phyloP scores from a whole-genome alignment of 495 filamentous ascomycete species.

The Neurospora sublineolata region DNA sequence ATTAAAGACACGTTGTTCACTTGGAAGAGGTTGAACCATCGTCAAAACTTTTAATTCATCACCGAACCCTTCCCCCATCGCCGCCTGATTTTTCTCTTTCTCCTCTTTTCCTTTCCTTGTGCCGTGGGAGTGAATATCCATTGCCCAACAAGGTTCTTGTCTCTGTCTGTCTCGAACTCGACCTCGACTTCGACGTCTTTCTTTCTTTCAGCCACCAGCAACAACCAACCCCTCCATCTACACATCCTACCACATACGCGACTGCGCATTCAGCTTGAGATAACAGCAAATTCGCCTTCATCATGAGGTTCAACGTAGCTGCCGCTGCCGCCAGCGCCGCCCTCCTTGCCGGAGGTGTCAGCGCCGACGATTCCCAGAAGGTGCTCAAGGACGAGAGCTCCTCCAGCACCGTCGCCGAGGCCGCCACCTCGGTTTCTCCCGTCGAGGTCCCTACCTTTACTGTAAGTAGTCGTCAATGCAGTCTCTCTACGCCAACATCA shows the following conservation, averaged over 20 bases:
- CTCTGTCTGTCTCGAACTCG: constrained; percentile 14
- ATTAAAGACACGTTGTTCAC: constrained; percentile 29
- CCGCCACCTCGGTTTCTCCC: constrained; percentile 43
- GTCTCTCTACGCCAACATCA: background rate
- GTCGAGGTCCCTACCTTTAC: constrained; percentile 72
- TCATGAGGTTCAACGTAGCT: constrained; percentile 67
- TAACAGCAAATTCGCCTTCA: constrained; percentile 10
- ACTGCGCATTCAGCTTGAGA: constrained; percentile 8
- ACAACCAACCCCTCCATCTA: constrained; percentile 1
- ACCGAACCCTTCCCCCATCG: constrained; percentile 1
- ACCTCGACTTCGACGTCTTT: constrained; percentile 6
- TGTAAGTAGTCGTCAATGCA: constrained; percentile 42
- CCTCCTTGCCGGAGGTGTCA: constrained; percentile 54
- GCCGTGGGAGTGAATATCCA: constrained; percentile 33
- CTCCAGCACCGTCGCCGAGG: constrained; percentile 30
- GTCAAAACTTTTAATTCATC: constrained; percentile 23
- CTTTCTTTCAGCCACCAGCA: constrained; percentile 6
- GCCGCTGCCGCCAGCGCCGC: constrained; percentile 60
- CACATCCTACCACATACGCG: constrained; percentile 12
- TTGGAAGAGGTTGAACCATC: constrained; percentile 7
- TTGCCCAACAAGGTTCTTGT: constrained; percentile 13
- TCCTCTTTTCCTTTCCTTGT: constrained; percentile 24
- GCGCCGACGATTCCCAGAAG: constrained; percentile 60
- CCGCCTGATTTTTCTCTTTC: constrained; percentile 3
- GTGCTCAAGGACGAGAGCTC: constrained; percentile 34